phyloP scores from a whole-genome alignment of 2,329 filamentous ascomycete genomes.

The Aspergillus intermedius region DNA sequence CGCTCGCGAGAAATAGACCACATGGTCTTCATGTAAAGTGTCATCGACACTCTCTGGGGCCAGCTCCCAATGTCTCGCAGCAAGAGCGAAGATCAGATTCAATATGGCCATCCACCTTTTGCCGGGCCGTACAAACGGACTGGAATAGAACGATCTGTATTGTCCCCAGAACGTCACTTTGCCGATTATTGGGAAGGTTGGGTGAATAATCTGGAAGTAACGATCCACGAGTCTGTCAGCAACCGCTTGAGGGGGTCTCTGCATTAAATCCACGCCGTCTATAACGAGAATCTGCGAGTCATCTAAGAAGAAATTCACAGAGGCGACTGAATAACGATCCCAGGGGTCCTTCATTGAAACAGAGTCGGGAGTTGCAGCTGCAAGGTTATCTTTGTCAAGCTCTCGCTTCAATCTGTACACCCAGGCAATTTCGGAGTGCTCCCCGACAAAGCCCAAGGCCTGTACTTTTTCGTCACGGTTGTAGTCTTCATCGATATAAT shows the following conservation, averaged over 20 bases:
- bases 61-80: constrained; percentile 30
- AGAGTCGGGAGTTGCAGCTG: constrained; percentile 7
- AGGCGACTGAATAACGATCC: constrained; percentile 24
- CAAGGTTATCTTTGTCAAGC: constrained; percentile 18
- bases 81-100: constrained; percentile 41
- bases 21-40: constrained; percentile 26
- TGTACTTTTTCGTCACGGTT: constrained; percentile 34
- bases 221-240: constrained; percentile 35
- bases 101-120: constrained; percentile 38
- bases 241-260: constrained; percentile 29
- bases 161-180: constrained; percentile 34
- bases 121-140: constrained; percentile 27
- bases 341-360: constrained; percentile 11
- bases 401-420: constrained; percentile 35
- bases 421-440: constrained; percentile 41
- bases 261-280: constrained; percentile 30
- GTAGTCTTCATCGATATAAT: constrained; percentile 40
- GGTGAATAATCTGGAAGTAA: constrained; percentile 36
- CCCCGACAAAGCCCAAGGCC: constrained; percentile 38
- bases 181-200: constrained; percentile 38
- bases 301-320: constrained; percentile 35
- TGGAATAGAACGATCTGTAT: constrained; percentile 31
- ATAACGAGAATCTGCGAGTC: constrained; percentile 29
- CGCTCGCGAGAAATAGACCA: constrained; percentile 38
- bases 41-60: constrained; percentile 19